Conservation (phyloP, 352 stramenopile genomes). For the Phytophthora tentaculata region DNA sequence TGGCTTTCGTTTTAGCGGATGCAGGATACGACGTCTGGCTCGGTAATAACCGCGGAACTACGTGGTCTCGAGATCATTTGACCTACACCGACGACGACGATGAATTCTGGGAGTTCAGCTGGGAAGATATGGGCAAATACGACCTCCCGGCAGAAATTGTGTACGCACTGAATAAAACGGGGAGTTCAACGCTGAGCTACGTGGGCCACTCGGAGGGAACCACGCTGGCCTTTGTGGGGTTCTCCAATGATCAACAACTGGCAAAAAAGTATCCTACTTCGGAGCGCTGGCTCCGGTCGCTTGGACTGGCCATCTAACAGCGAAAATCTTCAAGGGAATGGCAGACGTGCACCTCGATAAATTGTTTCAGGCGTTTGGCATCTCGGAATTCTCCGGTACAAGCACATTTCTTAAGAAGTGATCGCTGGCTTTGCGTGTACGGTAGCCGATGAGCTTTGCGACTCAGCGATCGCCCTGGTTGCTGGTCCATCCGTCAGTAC, state of each 20-base stretch:
- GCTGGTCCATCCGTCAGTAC: conserved; percentile 46
- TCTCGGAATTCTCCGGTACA: conserved; percentile 44
- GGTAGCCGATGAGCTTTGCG: conserved; percentile 42
- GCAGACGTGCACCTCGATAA: conserved; percentile 44
- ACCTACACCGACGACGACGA: conserved; percentile 43
- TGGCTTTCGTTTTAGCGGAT: conserved; percentile 57
- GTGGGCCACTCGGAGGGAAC: conserved; percentile 59
- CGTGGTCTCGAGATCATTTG: conserved; percentile 56
- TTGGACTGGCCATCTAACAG: conserved; percentile 39
- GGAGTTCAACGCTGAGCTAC: conserved; percentile 43
- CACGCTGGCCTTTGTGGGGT: conserved; percentile 55
- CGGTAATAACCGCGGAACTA: conserved; percentile 62
- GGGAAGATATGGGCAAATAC: conserved; percentile 60
- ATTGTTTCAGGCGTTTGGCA: conserved; percentile 41
- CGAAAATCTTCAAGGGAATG: conserved; percentile 41
- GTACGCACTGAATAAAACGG: conserved; percentile 43
- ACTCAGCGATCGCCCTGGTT: conserved; percentile 42
- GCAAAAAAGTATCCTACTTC: conserved; percentile 60
- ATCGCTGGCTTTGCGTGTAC: conserved; percentile 43
- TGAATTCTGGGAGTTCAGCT: conserved; percentile 61
- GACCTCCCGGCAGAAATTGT: conserved; percentile 58
- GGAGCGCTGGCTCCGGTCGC: conserved; percentile 51
- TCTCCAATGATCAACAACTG: conserved; percentile 52
- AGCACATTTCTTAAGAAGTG: conserved; percentile 39
- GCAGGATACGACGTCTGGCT: conserved; percentile 67